Base-by-base conservation (phyloP, 768 basidiomycete genomes). In the Termitomyces sp. region DNA sequence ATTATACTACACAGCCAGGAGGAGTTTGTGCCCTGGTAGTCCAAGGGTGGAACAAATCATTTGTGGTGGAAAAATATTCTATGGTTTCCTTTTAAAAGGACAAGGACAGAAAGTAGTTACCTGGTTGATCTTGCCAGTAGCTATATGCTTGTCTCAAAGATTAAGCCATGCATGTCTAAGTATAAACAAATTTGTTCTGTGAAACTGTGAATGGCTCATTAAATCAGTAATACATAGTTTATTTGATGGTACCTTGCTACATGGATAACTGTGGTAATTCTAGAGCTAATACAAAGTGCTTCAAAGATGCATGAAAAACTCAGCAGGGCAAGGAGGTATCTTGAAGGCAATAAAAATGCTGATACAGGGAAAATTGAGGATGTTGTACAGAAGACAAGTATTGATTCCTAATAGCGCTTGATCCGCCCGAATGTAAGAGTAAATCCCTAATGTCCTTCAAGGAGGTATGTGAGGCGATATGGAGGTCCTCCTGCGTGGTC, bases 121-220 rank as follows among this genome's bases (percentile, higher is more conserved):
- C 30, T 86, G 85, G 85, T 87, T 87, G 85, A 87, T 87, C 83
- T 84, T 87, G 84, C 86, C 83, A 86, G 84, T 87, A 86, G 84
- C 86, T 82, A 85, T 86, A 86, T 86, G 85, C 85, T 86, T 86
- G 85, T 85, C 84, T 85, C 84, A 85, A 85, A 85, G 84, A 86
- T 84, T 85, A 86, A 86, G 84, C 83, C 85, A 87, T 86, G 85
- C 85, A 87, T 85, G 84, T 85, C 84, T 79, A 35, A 35, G 33
- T 35, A 35, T 35, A 35, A 35, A 35, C 33, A 35, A 35, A 5
- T 35, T 35, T 35, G 33, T 35, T 9, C 33, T 35, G 10, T 35
- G 10, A 35, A 35, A 35, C 33, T 35, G 33, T 2, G 8, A 35
- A 35, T 35, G 8, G 33, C 33, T 35, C 33, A 35, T 35, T 35